These are phyloP conservation scores for Rhizophora mangle DNA, from an alignment of 345 rosid genomes.

Conservation along the genomic window DNA sequence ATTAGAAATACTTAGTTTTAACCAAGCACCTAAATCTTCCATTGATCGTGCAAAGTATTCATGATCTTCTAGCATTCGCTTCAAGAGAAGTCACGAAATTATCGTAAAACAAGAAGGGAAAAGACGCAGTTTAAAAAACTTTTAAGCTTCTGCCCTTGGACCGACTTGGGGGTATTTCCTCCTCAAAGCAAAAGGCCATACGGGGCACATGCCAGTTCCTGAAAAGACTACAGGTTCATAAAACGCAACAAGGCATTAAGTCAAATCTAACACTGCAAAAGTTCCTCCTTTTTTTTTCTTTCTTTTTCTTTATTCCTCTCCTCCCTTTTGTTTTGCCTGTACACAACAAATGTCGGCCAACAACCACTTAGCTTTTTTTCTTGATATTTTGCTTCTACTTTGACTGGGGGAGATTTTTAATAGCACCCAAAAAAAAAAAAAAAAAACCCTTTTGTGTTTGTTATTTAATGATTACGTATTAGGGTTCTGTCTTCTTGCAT, in stretches of 20 bases:
- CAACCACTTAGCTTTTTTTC: constrained; percentile 3
- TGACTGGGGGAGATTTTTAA: constrained; percentile 12
- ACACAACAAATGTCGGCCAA: constrained; percentile 47
- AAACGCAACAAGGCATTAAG: constrained; percentile 17
- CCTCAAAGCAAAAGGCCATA: constrained; percentile 9
- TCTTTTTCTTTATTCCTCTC: constrained; percentile 28
- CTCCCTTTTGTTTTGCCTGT: constrained; percentile 27
- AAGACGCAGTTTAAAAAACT: not conserved
- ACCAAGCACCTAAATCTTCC: too few species aligned
- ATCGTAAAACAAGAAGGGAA: too few species aligned
- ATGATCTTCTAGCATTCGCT: too few species aligned
- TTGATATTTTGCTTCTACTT: constrained; percentile 11
- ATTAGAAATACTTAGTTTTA: too few species aligned
- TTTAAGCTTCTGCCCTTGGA: not conserved
- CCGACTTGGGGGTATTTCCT: not conserved
- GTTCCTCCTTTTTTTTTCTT: constrained; percentile 22
- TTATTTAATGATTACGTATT: constrained; percentile 24
- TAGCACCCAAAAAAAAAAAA: not conserved
- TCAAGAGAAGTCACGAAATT: too few species aligned
- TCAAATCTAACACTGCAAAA: constrained; percentile 40
- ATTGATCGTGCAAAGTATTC: too few species aligned
- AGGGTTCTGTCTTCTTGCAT: constrained; percentile 30
- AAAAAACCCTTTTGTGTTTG: not conserved
- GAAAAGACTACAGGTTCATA: constrained; percentile 30
- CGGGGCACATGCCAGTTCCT: constrained; percentile 33